phyloP scores from a whole-genome alignment of 129 eudicot species.

The Tanacetum coccineum region DNA sequence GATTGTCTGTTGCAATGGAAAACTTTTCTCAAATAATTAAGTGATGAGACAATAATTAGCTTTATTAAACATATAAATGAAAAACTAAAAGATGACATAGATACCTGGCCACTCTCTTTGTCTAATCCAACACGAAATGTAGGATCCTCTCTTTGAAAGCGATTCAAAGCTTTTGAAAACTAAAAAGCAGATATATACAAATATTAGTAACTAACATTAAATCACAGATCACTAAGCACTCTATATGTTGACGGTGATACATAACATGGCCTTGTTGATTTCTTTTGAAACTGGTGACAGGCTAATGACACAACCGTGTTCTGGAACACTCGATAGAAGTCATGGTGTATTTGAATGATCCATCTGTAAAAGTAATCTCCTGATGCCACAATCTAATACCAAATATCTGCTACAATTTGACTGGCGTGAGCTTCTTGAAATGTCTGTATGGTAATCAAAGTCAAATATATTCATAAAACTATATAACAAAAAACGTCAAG shows the following conservation, averaged over 20 bases:
- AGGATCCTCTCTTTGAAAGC: constrained; percentile 96
- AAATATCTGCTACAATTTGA: constrained; percentile 97
- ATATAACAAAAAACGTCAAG: neutral
- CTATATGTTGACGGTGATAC: constrained; percentile 6
- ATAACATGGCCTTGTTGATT: constrained; percentile 86
- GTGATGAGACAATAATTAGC: neutral
- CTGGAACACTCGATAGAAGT: constrained; percentile 98
- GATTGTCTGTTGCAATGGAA: too few relatives aligned
- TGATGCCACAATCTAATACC: constrained; percentile 99
- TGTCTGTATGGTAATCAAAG: constrained; percentile 46
- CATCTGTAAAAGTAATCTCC: constrained; percentile 99
- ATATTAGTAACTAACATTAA: constrained; percentile 5
- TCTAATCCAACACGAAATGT: constrained; percentile 98
- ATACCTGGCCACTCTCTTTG: constrained; percentile 88
- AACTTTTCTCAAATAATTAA: too few relatives aligned
- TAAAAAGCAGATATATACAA: constrained; percentile 20
- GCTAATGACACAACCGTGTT: constrained; percentile 98
- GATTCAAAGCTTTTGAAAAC: constrained; percentile 98
- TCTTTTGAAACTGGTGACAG: constrained; percentile 92
- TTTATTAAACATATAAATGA: neutral
- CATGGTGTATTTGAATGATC: constrained; percentile 94
- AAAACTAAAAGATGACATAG: neutral
- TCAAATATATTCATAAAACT: neutral
- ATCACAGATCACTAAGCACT: constrained; percentile 1
- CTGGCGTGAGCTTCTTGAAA: constrained; percentile 99